phyloP scores from a whole-genome alignment of 2,329 filamentous ascomycete species.

The Fusarium burgessii region DNA sequence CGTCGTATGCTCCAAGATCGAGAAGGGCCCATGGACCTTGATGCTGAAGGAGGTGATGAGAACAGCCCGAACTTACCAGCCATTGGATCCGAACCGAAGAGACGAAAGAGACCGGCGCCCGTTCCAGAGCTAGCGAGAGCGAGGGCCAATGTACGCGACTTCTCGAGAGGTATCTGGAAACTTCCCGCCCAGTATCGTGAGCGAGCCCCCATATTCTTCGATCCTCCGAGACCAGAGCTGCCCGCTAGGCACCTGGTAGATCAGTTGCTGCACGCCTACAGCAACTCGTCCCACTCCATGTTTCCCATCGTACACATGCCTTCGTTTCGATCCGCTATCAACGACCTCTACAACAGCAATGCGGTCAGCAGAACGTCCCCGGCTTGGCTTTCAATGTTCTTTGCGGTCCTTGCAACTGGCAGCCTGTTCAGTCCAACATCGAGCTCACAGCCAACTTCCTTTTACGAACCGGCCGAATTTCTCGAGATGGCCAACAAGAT shows the following conservation, averaged over 20 bases:
- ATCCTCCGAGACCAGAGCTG: constrained; percentile 70
- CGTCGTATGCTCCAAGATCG: constrained; percentile 71
- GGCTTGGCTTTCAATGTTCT: constrained; percentile 84
- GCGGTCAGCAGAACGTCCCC: constrained; percentile 66
- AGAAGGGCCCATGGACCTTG: constrained; percentile 63
- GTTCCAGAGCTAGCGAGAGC: constrained; percentile 78
- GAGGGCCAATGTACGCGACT: constrained; percentile 77
- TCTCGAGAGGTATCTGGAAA: constrained; percentile 84
- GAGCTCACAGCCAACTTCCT: constrained; percentile 65
- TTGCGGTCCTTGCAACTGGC: constrained; percentile 85
- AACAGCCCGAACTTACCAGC: constrained; percentile 69
- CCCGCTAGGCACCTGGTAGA: constrained; percentile 79
- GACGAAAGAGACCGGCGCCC: constrained; percentile 69
- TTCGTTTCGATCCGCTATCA: constrained; percentile 80
- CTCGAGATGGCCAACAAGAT: constrained; percentile 77
- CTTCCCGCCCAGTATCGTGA: constrained; percentile 76
- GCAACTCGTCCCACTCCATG: constrained; percentile 79
- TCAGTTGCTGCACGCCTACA: constrained; percentile 80
- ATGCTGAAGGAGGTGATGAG: constrained; percentile 62
- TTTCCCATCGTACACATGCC: constrained; percentile 92
- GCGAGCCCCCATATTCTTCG: constrained; percentile 61
- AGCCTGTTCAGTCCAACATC: constrained; percentile 75
- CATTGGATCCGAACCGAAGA: constrained; percentile 73
- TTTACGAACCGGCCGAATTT: constrained; percentile 69
- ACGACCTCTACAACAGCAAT: constrained; percentile 78